These are phyloP conservation scores for Hyaloscypha hepaticicola DNA, from an alignment of 495 filamentous ascomycete species.

Conservation along the genomic window DNA sequence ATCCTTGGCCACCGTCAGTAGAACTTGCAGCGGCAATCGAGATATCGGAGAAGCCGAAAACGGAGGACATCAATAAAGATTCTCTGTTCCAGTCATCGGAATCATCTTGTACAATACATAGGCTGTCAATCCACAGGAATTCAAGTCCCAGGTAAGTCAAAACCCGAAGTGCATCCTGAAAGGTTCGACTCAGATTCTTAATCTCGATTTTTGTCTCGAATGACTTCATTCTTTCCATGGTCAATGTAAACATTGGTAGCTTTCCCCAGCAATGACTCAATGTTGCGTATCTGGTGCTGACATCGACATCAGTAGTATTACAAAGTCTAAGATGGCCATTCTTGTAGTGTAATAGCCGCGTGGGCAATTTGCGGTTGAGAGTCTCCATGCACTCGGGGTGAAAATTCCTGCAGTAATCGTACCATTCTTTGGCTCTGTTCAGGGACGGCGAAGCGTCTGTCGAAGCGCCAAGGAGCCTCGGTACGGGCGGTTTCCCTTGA, in stretches of 20 bases:
- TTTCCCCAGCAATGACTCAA: neutral
- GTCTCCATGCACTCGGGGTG: neutral
- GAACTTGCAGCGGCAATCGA: neutral
- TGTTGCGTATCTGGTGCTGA: neutral
- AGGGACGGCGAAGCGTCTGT: neutral
- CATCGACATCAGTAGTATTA: neutral
- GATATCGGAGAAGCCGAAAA: neutral
- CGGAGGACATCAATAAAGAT: neutral
- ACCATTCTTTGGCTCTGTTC: neutral
- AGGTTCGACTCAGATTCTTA: neutral
- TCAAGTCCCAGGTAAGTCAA: neutral
- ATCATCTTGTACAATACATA: neutral
- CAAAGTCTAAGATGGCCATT: neutral
- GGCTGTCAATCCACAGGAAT: neutral
- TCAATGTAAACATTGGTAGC: neutral
- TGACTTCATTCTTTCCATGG: neutral
- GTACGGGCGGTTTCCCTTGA: neutral
- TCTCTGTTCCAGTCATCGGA: neutral
- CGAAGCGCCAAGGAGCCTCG: neutral
- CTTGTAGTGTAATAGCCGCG: neutral
- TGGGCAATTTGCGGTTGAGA: neutral
- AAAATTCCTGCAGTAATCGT: neutral
- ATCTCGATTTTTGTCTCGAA: neutral
- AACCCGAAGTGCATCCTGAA: neutral
- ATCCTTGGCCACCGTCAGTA: neutral